Evolutionary conservation across 2,329 filamentous ascomycete species (phyloP).

Genomic region (Hymenotorrendiella dingleyae): DNA sequence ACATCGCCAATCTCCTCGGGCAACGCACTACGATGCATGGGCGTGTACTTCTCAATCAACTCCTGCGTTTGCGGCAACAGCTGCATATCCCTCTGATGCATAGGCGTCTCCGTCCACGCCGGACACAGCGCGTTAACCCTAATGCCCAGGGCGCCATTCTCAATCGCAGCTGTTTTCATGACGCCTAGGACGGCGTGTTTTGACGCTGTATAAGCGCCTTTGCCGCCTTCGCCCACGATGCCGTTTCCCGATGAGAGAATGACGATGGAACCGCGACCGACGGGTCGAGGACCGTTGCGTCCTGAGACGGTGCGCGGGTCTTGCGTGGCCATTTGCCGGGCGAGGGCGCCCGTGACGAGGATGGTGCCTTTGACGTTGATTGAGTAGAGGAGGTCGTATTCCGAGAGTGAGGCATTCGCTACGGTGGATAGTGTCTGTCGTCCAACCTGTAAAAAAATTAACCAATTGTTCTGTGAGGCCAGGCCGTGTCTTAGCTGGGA

Average conservation of each 20-base stretch:
- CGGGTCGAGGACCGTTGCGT: conserved; percentile 1
- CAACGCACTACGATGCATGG: conserved; percentile 40
- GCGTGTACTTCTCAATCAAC: conserved; percentile 27
- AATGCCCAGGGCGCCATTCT: not conserved
- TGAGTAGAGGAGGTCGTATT: conserved; percentile 1
- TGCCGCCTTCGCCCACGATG: not conserved
- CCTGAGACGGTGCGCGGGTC: not conserved
- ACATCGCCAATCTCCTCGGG: conserved; percentile 49
- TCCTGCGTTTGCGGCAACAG: not conserved
- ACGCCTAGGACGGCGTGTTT: conserved; percentile 5
- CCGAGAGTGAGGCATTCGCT: not conserved
- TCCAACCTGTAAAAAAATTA: too few relatives aligned
- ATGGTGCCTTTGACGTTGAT: conserved; percentile 6
- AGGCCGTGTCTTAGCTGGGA: too few relatives aligned
- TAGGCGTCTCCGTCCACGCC: not conserved
- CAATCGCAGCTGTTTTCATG: conserved; percentile 4
- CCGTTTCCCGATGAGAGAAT: not conserved
- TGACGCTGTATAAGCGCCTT: not conserved
- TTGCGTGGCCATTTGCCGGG: conserved; percentile 1
- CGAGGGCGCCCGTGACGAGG: not conserved
- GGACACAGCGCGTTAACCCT: not conserved
- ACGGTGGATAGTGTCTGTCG: not conserved
- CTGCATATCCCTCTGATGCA: not conserved
- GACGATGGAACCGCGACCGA: conserved; percentile 3
- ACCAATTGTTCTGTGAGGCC: too few relatives aligned